These are phyloP conservation scores for Theileria orientalis DNA, from an alignment of 169 alveolate genomes.

Conservation along the genomic window DNA sequence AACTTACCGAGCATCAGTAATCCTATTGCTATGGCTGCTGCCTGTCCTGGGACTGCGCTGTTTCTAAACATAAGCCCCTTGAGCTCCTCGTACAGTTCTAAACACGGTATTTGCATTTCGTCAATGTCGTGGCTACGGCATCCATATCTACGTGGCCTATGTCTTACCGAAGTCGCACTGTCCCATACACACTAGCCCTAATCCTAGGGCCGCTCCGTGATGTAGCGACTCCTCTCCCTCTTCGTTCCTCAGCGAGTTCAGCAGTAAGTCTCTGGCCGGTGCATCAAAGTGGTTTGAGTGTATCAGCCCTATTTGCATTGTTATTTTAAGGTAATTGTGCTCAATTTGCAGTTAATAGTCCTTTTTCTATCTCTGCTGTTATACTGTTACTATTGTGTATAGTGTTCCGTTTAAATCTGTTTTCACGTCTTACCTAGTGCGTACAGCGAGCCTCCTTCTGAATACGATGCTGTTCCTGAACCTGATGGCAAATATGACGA, in stretches of 20 bases:
- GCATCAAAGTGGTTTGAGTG: conserved; percentile 86
- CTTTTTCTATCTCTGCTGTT: too few species aligned
- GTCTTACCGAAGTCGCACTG: conserved; percentile 70
- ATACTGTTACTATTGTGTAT: too few species aligned
- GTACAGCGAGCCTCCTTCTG: conserved; percentile 96
- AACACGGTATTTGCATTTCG: conserved; percentile 1
- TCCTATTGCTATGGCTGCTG: conserved; percentile 97
- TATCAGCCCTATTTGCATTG: conserved; percentile 78
- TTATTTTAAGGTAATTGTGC: conserved; percentile 45
- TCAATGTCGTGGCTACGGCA: conserved; percentile 57
- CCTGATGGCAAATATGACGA: conserved; percentile 60
- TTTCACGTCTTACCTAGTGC: conserved; percentile 87
- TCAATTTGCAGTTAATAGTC: background rate
- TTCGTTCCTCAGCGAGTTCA: conserved; percentile 77
- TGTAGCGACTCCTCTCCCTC: conserved; percentile 77
- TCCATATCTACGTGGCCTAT: background rate
- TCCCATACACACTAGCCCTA: conserved; percentile 93
- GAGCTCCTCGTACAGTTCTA: conserved; percentile 84
- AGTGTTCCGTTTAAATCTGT: too few species aligned
- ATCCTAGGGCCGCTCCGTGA: conserved; percentile 97
- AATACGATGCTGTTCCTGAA: conserved; percentile 67
- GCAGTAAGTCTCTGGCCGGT: conserved; percentile 73
- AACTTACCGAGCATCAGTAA: conserved; percentile 84
- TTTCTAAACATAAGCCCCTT: conserved; percentile 87
- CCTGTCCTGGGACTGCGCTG: conserved; percentile 96